Evolutionary conservation across 805 yeast species (phyloP), one percentile per base, ranked within the genome.

Genomic region (Barnettozyma salicaria): DNA sequence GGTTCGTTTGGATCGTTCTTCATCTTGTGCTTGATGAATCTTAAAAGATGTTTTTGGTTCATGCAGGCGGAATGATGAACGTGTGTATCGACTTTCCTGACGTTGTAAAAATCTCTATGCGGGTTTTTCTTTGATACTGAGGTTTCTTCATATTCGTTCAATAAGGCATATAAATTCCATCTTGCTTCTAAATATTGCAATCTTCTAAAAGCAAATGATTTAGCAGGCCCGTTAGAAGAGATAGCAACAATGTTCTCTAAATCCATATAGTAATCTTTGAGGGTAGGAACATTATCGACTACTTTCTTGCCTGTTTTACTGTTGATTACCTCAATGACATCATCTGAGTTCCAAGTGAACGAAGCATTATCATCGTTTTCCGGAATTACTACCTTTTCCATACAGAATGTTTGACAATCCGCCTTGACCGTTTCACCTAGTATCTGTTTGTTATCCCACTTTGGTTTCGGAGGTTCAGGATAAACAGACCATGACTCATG

Each of bases 11-110:
- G 89, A 32, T 68, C 65, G 42, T 86, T 84, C 64, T 90, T 87
- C 63, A 92, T 78, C 64, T 92, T 92, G 58, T 88, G 86, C 63
- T 92, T 92, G 60, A 92, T 92, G 60, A 86, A 92, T 52, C 99
- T 80, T 47, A 92, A 68, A 52, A 92, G 66, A 64, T 92, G 99
- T 62, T 92, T 92, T 64, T 92, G 98, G 55, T 94, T 94, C 97
- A 94, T 94, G 61, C 97, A 89, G 9, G 99, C 99, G 8, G 96
- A 85, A 59, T 94, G 98, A 59, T 92, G 99, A 51, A 92, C 96
- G 69, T 92, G 99, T 14, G 97, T 92, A 57, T 90, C 98, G 26
- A 92, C 97, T 59, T 90, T 90, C 64, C 97, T 77, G 30, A 88
- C 96, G 54, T 90, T 90, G 64, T 90, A 90, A 56, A 90, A 92